Evolutionary conservation across 805 yeast species (phyloP).

Genomic region (Yarrowia divulgata): DNA sequence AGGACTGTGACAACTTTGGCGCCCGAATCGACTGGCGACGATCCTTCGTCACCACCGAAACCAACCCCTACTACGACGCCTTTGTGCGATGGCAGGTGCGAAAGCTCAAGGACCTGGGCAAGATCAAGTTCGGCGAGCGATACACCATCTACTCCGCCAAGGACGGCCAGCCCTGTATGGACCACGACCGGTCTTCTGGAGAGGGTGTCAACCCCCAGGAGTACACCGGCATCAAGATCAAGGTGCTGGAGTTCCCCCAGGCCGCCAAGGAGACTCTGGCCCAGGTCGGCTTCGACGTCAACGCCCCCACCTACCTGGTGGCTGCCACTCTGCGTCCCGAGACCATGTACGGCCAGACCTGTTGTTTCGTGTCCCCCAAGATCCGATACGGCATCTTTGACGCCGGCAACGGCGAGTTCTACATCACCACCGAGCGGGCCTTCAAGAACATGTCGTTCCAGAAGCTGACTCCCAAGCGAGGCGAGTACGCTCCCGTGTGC

Average conservation of each 20-base stretch:
- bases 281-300: slow-evolving; percentile 53
- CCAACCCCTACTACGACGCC: slow-evolving; percentile 92
- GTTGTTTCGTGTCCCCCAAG: slow-evolving; percentile 97
- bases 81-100: slow-evolving; percentile 97
- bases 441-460: slow-evolving; percentile 97
- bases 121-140: slow-evolving; percentile 97
- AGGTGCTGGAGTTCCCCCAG: slow-evolving; percentile 65
- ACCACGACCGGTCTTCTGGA: slow-evolving; percentile 96
- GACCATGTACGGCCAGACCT: slow-evolving; percentile 98
- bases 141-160: slow-evolving; percentile 96
- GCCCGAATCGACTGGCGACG: slow-evolving; percentile 98
- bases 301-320: slow-evolving; percentile 72
- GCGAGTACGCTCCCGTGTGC: slow-evolving; percentile 68
- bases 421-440: slow-evolving; percentile 90
- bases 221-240: slow-evolving; percentile 90
- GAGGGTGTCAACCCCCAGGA: slow-evolving; percentile 98
- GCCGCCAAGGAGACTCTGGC: slow-evolving; percentile 60
- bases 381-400: slow-evolving; percentile 90
- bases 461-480: slow-evolving; percentile 88
- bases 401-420: slow-evolving; percentile 76
- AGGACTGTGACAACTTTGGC: slow-evolving; percentile 82
- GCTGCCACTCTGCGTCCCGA: slow-evolving; percentile 99
- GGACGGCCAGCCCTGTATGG: slow-evolving; percentile 99
- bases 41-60: slow-evolving; percentile 92
- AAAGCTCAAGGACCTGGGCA: slow-evolving; percentile 80